These are phyloP conservation scores for Amoebophrya sp. DNA, from an alignment of 169 alveolate genomes.

Conservation along the genomic window DNA sequence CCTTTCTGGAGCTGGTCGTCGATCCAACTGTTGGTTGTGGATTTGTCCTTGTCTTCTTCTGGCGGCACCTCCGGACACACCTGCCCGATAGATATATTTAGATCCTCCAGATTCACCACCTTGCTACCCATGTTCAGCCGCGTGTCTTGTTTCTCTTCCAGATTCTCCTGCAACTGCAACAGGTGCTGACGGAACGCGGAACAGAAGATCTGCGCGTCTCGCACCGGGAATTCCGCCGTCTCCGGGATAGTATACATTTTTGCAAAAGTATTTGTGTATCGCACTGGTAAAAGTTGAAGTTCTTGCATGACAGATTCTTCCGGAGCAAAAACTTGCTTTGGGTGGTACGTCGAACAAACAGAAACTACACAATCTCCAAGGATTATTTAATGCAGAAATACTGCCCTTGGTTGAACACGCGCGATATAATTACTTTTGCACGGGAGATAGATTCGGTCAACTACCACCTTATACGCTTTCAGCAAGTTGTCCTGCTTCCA, in stretches of 20 bases:
- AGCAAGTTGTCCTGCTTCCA: not conserved
- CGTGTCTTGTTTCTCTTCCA: not conserved
- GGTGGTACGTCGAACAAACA: too few species aligned
- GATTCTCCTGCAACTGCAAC: not conserved
- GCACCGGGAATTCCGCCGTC: not conserved
- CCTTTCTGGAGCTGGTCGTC: not conserved
- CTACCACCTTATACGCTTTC: not conserved
- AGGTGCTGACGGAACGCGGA: not conserved
- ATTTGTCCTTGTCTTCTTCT: not conserved
- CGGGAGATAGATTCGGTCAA: too few species aligned
- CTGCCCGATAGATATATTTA: not conserved
- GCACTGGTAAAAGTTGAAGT: too few species aligned
- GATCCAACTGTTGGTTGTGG: not conserved
- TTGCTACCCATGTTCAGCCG: not conserved
- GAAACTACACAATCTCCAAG: too few species aligned
- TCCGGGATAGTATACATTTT: too few species aligned
- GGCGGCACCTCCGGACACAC: not conserved
- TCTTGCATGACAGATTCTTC: too few species aligned
- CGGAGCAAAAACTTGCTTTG: too few species aligned
- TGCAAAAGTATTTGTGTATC: too few species aligned
- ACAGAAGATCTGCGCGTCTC: not conserved
- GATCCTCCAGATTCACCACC: not conserved
- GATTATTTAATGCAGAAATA: too few species aligned
- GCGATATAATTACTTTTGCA: too few species aligned
- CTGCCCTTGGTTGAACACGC: too few species aligned